Percentiles rank a stretch among this genome's conserved stretches.
These are phyloP conservation scores for Ceratobasidium sp. DNA, from an alignment of 1,284 basidiomycete species.

Conservation along the genomic window DNA sequence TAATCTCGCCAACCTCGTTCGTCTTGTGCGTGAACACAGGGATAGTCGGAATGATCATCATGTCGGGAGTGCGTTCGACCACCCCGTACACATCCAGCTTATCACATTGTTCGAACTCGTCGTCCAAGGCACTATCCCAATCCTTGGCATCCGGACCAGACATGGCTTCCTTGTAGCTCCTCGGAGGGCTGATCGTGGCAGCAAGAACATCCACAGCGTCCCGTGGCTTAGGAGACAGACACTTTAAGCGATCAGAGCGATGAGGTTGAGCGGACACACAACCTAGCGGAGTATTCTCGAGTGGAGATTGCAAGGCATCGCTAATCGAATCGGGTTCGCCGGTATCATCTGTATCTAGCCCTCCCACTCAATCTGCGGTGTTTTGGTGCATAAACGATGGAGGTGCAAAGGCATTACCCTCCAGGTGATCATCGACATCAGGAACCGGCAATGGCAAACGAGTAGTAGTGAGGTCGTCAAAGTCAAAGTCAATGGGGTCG, in stretches of 20 bases:
- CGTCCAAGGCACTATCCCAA: slow-evolving; percentile 8
- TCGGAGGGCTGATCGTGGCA: no score
- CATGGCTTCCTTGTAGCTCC: slow-evolving; percentile 10
- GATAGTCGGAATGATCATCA: not conserved
- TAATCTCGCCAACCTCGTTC: slow-evolving; percentile 1
- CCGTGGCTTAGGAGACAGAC: no score
- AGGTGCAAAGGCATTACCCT: not conserved
- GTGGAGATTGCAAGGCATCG: no score
- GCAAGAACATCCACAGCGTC: no score
- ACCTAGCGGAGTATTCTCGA: not conserved
- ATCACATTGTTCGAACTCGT: slow-evolving; percentile 14
- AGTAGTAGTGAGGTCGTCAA: no score
- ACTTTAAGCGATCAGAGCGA: no score
- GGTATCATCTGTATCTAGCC: no score
- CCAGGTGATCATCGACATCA: not conserved
- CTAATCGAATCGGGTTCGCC: no score
- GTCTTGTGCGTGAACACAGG: slow-evolving; percentile 18
- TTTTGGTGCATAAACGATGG: not conserved
- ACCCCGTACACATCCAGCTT: slow-evolving; percentile 21
- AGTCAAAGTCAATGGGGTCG: no score
- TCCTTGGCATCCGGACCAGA: slow-evolving; percentile 8
- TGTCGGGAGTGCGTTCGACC: not conserved
- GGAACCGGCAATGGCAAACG: not conserved
- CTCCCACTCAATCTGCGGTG: slow-evolving; percentile 13
- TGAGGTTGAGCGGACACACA: no score